Conservation (phyloP, 768 basidiomycete genomes). For the Serendipita sp. region DNA sequence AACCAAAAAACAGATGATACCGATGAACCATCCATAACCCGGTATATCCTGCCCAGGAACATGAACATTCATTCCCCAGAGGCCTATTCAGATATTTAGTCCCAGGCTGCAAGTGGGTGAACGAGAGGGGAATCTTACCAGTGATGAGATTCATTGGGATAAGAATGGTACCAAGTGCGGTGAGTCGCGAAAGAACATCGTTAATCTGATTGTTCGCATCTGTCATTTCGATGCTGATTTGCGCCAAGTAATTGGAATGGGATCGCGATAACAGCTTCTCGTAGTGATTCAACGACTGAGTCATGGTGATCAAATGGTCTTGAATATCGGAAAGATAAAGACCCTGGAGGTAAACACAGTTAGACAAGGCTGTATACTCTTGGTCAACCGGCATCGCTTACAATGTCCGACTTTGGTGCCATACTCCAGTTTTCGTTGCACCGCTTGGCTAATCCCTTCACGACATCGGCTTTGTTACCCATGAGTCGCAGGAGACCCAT, state of each 20-base stretch:
- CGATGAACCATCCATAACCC: slow-evolving; percentile 68
- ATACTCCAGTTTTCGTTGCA: slow-evolving; percentile 99
- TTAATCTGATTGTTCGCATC: slow-evolving; percentile 99
- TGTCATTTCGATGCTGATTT: slow-evolving; percentile 99
- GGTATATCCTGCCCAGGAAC: slow-evolving; percentile 68
- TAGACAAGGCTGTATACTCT: neutral
- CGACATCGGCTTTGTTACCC: slow-evolving; percentile 99
- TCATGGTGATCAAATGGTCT: slow-evolving; percentile 99
- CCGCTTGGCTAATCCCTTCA: slow-evolving; percentile 93
- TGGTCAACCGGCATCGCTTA: slow-evolving; percentile 23
- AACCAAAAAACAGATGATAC: slow-evolving; percentile 66
- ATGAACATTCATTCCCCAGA: slow-evolving; percentile 99
- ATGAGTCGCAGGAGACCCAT: slow-evolving; percentile 93
- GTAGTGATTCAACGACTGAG: slow-evolving; percentile 98
- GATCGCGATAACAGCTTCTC: slow-evolving; percentile 98
- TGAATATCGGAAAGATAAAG: slow-evolving; percentile 91
- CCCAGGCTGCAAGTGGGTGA: neutral
- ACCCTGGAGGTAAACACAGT: slow-evolving; percentile 37
- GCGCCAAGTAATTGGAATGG: slow-evolving; percentile 97
- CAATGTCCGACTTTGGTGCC: slow-evolving; percentile 94
- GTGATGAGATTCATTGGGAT: slow-evolving; percentile 97
- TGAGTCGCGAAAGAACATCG: slow-evolving; percentile 92
- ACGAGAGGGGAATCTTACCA: slow-evolving; percentile 29
- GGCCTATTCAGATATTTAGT: slow-evolving; percentile 28
- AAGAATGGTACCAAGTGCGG: slow-evolving; percentile 92